Evolutionary conservation across 2,329 filamentous ascomycete genomes (phyloP), one percentile per base, ranked within the genome.

Genomic region (Mariannaea sp.): DNA sequence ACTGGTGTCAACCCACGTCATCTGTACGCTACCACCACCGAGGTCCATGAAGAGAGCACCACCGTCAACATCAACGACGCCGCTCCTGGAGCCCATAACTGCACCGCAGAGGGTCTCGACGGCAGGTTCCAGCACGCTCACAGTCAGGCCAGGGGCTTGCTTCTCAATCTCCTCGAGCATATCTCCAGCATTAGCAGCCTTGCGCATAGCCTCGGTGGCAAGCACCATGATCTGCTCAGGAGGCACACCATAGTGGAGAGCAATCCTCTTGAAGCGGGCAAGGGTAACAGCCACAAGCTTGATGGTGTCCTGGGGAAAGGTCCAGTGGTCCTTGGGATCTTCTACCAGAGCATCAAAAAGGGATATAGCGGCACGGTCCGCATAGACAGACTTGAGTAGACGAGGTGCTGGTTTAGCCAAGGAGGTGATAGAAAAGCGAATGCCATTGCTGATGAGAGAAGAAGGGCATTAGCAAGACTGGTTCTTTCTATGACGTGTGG

Each of bases 341-440:
- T 19, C 13, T n/a, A 20, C 90, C 73, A 86, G 73, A 1, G 90
- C 90, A 67, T 96, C 91, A 73, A 94, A 96, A 9, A 97, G 81
- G 2, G 92, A 96, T 53, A 97, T 94, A 17, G 80, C 82, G 8
- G 85, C 87, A 5, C 92, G 86, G 64, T 91, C 85, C 64, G 88
- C 84, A 72, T 90, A 95, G 50, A 96, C 65, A 20, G 88, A 92
- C 14, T 81, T 85, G 35, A 96, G 80, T 19, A 92, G 83, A 19
- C 92, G 87, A 19, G 88, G 80, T 32, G 78, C 83, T 4, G 85
- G 83, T 17, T 88, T 86, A 4, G 85, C 81, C n/a, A 95, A 80
- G 60, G 91, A 86, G 7, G 91, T 90, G 65, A 96, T 90, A 38
- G 90, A 93, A 77, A 96, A 96, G 49, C 92, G 90, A 65, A 96